Percentiles rank a stretch among this genome's conserved stretches.
Conservation (phyloP, 2,329 filamentous ascomycete species). For the Triangularia setosa region DNA sequence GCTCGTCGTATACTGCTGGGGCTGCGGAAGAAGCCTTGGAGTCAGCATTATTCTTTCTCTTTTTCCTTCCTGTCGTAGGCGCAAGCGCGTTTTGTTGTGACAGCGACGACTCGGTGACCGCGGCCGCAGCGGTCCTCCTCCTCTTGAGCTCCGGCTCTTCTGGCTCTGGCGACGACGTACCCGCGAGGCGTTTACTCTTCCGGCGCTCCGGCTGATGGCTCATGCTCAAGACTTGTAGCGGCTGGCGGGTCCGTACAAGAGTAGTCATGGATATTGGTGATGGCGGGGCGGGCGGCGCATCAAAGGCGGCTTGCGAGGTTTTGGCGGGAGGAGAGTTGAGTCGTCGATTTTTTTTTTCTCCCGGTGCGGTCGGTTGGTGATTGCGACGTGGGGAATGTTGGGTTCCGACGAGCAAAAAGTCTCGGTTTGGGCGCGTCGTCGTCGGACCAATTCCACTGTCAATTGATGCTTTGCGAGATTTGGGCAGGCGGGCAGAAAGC, state of each 20-base stretch:
- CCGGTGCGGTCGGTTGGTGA: background rate
- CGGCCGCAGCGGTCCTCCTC: background rate
- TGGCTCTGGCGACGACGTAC: slow-evolving; percentile 41
- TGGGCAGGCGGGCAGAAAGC: slow-evolving; percentile 6
- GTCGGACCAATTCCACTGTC: background rate
- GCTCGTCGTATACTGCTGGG: slow-evolving; percentile 58
- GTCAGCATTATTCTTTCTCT: slow-evolving; percentile 21
- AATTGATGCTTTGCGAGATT: background rate
- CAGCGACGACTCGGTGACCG: background rate
- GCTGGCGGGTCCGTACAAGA: slow-evolving; percentile 59
- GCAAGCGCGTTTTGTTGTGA: background rate
- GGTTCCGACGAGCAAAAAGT: background rate
- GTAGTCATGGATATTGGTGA: slow-evolving; percentile 59
- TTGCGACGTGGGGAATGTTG: background rate
- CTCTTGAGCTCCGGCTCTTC: slow-evolving; percentile 7
- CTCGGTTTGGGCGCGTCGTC: slow-evolving; percentile 14
- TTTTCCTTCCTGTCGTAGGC: slow-evolving; percentile 2
- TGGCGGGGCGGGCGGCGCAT: slow-evolving; percentile 37
- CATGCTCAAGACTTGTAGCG: slow-evolving; percentile 67
- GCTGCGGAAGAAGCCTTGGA: slow-evolving; percentile 16
- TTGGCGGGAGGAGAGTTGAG: background rate
- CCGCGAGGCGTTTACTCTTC: slow-evolving; percentile 61
- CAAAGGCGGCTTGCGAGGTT: slow-evolving; percentile 13
- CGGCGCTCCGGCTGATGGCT: slow-evolving; percentile 58
- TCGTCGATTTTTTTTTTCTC: background rate